Evolutionary conservation across 2,329 filamentous ascomycete genomes (phyloP).

Genomic region (Thielaviopsis cerberus): DNA sequence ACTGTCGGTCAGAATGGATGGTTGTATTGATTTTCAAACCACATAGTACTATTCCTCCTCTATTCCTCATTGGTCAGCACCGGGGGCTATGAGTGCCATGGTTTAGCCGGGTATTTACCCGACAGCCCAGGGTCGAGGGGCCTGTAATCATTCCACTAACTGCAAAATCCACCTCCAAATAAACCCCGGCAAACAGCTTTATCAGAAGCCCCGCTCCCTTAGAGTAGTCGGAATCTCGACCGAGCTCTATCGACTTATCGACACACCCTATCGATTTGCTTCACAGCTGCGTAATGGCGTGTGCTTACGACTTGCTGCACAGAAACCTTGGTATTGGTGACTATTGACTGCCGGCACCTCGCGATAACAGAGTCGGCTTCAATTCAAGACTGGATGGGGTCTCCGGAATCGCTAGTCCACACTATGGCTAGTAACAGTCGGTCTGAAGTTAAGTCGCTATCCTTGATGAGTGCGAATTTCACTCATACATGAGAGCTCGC

Average conservation of each 20-base stretch:
- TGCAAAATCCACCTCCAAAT: neutral
- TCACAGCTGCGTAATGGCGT: neutral
- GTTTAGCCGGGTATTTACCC: too few species aligned
- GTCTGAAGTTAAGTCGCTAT: neutral
- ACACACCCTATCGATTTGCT: neutral
- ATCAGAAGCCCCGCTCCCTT: neutral
- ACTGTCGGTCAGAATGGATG: too few species aligned
- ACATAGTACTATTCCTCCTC: too few species aligned
- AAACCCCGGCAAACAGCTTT: neutral
- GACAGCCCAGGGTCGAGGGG: too few species aligned
- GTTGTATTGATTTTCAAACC: too few species aligned
- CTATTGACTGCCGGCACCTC: neutral
- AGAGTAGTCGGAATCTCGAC: neutral
- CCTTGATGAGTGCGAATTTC: neutral
- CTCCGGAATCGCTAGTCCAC: neutral
- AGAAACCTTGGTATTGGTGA: neutral
- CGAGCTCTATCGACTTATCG: neutral
- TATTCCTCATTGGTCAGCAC: too few species aligned
- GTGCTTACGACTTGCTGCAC: neutral
- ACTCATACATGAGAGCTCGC: neutral
- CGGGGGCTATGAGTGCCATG: too few species aligned
- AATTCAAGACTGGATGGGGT: neutral
- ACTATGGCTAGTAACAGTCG: neutral
- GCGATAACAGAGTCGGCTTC: neutral
- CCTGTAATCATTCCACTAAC: too few species aligned